A percentile compares a stretch with the other conserved stretches of the same genome.
These are phyloP conservation scores for Xylaria sp. DNA, from an alignment of 2,329 filamentous ascomycete genomes.

Conservation along the genomic window DNA sequence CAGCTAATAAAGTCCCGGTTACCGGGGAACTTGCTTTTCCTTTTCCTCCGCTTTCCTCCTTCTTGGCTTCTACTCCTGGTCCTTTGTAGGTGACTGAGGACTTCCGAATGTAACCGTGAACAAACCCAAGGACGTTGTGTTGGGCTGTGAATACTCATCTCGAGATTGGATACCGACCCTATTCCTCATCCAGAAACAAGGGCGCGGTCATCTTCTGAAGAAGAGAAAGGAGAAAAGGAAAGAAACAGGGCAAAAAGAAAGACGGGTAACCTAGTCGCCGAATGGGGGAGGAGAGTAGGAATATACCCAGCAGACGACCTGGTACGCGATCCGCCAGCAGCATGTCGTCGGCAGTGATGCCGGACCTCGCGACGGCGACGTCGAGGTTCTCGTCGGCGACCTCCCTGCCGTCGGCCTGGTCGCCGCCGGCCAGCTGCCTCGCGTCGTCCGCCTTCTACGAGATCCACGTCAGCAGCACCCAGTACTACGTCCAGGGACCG, in stretches of 20 bases:
- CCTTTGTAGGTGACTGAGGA: not conserved
- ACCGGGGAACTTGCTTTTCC: not conserved
- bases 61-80: not conserved
- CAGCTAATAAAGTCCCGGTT: not conserved
- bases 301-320: not conserved
- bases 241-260: not conserved
- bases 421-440: constrained; percentile 1
- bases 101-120: not conserved
- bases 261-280: too few relatives aligned
- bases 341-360: not conserved
- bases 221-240: not conserved
- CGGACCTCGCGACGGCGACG: not conserved
- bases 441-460: not conserved
- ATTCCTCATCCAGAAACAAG: not conserved
- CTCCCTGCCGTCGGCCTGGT: not conserved
- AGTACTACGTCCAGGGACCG: constrained; percentile 5
- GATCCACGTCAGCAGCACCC: not conserved
- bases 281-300: not conserved
- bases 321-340: not conserved
- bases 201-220: not conserved
- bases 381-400: not conserved
- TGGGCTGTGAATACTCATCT: not conserved
- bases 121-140: not conserved
- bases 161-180: not conserved
- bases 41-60: not conserved